Percentiles rank a stretch among this genome's conserved stretches.
These are phyloP conservation scores for Wakefieldia striispora DNA, from an alignment of 768 basidiomycete genomes.

Conservation along the genomic window DNA sequence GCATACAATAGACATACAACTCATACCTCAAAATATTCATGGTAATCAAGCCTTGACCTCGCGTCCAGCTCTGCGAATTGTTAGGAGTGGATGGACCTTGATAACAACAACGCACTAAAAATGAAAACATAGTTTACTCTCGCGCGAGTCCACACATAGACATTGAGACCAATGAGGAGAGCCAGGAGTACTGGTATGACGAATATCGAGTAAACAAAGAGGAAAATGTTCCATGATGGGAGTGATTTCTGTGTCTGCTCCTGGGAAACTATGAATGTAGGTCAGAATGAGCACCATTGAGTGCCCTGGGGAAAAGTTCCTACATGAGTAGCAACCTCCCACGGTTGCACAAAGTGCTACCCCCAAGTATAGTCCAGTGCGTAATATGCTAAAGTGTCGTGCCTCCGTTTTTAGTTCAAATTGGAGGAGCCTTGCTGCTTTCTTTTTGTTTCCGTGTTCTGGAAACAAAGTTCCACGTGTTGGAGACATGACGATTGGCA, in stretches of 20 bases:
- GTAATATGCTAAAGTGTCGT: slow-evolving; percentile 70
- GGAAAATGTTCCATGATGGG: slow-evolving; percentile 68
- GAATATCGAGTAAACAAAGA: slow-evolving; percentile 77
- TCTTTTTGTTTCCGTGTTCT: slow-evolving; percentile 76
- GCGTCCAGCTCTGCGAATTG: slow-evolving; percentile 59
- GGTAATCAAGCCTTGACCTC: slow-evolving; percentile 69
- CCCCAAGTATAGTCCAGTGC: slow-evolving; percentile 72
- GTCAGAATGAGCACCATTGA: not conserved
- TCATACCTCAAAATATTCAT: slow-evolving; percentile 69
- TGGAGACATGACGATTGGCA: not conserved
- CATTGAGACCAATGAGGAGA: slow-evolving; percentile 77
- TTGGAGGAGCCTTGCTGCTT: slow-evolving; percentile 66
- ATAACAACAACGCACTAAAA: slow-evolving; percentile 52
- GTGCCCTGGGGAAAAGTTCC: not conserved
- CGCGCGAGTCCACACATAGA: slow-evolving; percentile 70
- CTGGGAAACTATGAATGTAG: slow-evolving; percentile 48
- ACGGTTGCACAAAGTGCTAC: slow-evolving; percentile 66
- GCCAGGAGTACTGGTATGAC: slow-evolving; percentile 73
- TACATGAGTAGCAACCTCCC: slow-evolving; percentile 62
- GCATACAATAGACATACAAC: slow-evolving; percentile 4
- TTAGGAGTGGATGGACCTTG: slow-evolving; percentile 1
- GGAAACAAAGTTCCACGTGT: not conserved
- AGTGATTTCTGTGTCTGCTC: slow-evolving; percentile 49
- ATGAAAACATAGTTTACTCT: slow-evolving; percentile 95
- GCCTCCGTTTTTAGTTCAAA: slow-evolving; percentile 47